Evolutionary conservation across 768 basidiomycete species (phyloP).

Genomic region (Psilocybe azurescens): DNA sequence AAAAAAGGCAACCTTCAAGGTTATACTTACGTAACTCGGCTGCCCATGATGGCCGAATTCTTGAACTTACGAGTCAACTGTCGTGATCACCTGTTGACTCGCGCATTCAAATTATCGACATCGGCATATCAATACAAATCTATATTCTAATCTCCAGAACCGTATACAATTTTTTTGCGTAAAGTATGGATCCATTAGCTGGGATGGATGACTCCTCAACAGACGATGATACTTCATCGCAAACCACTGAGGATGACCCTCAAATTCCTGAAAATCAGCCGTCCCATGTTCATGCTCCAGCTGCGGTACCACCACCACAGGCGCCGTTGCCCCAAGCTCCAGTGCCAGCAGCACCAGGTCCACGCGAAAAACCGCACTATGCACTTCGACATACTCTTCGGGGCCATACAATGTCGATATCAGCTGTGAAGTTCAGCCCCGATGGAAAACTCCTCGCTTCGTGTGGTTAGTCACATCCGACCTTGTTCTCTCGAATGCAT

Average conservation of each 20-base stretch:
- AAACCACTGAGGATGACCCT: constrained; percentile 87
- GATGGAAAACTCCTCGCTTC: constrained; percentile 87
- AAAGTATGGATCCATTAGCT: constrained; percentile 47
- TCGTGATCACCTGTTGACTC: background rate
- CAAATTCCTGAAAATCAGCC: constrained; percentile 68
- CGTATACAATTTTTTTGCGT: background rate
- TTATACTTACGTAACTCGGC: background rate
- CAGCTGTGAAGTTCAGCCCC: constrained; percentile 90
- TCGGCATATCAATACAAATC: constrained; percentile 7
- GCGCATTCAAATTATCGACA: background rate
- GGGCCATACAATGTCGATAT: constrained; percentile 85
- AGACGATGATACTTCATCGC: constrained; percentile 72
- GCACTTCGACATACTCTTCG: constrained; percentile 66
- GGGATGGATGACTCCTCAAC: constrained; percentile 58
- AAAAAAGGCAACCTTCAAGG: no score
- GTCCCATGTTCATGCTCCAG: constrained; percentile 26
- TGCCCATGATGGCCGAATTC: background rate
- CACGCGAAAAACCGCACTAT: constrained; percentile 69
- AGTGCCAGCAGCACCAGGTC: constrained; percentile 31
- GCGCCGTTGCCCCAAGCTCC: constrained; percentile 39
- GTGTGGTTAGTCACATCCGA: constrained; percentile 63
- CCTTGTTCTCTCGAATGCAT: constrained; percentile 15
- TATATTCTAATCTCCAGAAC: constrained; percentile 1
- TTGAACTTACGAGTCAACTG: background rate
- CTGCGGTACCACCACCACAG: constrained; percentile 27